Percentiles rank a stretch among this genome's conserved stretches.
phyloP scores from a whole-genome alignment of 164 flowering plant species.

The Annona squamosa region DNA sequence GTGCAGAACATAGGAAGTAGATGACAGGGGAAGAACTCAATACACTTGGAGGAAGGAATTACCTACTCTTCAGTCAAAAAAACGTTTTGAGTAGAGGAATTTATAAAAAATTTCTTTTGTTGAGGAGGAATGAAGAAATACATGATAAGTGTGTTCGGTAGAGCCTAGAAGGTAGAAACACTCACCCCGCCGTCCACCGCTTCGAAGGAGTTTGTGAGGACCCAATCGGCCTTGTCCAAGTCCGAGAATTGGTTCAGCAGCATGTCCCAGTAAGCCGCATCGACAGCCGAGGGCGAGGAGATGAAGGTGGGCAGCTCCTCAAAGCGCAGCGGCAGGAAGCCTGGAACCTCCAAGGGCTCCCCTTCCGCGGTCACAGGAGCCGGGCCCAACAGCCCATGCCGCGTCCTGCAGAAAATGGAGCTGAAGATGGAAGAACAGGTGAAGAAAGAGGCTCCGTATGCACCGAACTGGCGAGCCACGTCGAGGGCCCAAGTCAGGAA shows the following conservation, averaged over 20 bases:
- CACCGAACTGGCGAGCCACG: constrained; percentile 18
- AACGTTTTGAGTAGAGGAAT: no score
- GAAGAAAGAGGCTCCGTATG: constrained; percentile 24
- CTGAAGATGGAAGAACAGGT: constrained; percentile 17
- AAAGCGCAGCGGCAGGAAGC: constrained; percentile 24
- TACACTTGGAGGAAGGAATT: no score
- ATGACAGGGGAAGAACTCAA: no score
- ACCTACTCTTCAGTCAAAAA: no score
- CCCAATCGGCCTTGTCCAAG: constrained; percentile 33
- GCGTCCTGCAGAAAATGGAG: constrained; percentile 18
- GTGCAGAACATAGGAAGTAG: no score
- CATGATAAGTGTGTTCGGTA: no score
- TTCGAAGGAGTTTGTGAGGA: constrained; percentile 31
- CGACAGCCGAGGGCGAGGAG: constrained; percentile 8
- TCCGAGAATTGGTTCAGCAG: constrained; percentile 29
- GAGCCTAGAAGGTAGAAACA: not conserved
- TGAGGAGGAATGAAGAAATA: no score
- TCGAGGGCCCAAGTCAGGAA: constrained; percentile 12
- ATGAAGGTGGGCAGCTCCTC: constrained; percentile 36
- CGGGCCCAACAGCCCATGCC: constrained; percentile 17
- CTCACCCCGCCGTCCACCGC: constrained; percentile 34
- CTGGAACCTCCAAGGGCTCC: constrained; percentile 21
- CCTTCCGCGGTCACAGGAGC: constrained; percentile 11
- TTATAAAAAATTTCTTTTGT: no score
- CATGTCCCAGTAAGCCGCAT: constrained; percentile 23